Evolutionary conservation across 1,139 yeast genomes (phyloP).

Genomic region (Neolecta irregularis): DNA sequence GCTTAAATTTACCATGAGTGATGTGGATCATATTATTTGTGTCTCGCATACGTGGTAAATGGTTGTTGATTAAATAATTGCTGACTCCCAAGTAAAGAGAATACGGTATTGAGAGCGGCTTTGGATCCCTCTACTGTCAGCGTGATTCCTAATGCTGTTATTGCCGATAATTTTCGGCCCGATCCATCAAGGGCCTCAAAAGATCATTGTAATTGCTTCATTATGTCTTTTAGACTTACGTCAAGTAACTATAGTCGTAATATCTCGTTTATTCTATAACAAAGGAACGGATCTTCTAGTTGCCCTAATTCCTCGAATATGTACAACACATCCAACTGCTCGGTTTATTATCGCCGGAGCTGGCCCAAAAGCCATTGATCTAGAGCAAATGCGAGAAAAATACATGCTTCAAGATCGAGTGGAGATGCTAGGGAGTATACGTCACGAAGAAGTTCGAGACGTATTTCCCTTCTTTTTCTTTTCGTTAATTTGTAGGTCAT

Average conservation of each 20-base stretch:
- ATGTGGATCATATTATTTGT: conserved; percentile 83
- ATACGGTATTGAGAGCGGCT: conserved; percentile 76
- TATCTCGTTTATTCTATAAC: conserved; percentile 83
- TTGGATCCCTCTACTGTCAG: conserved; percentile 64
- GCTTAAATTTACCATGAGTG: conserved; percentile 67
- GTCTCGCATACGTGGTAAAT: conserved; percentile 73
- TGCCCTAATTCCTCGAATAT: conserved; percentile 74
- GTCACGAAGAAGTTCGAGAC: conserved; percentile 85
- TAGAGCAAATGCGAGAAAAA: conserved; percentile 89
- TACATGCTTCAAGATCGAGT: conserved; percentile 79
- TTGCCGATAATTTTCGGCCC: conserved; percentile 68
- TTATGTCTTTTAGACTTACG: conserved; percentile 7
- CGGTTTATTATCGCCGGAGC: conserved; percentile 85
- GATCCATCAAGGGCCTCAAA: conserved; percentile 23
- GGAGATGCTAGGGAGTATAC: conserved; percentile 66
- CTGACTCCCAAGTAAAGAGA: conserved; percentile 43
- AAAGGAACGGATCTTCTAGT: conserved; percentile 86
- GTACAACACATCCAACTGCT: conserved; percentile 47
- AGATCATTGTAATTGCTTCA: conserved; percentile 16
- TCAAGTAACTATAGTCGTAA: conserved; percentile 61
- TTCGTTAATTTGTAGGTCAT: conserved; percentile 34
- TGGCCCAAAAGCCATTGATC: conserved; percentile 86
- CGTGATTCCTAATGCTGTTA: conserved; percentile 93
- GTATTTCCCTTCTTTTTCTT: not conserved
- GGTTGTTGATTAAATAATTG: too few species aligned